These are phyloP conservation scores for Sapria himalayana DNA, from an alignment of 345 rosid species.

Conservation along the genomic window DNA sequence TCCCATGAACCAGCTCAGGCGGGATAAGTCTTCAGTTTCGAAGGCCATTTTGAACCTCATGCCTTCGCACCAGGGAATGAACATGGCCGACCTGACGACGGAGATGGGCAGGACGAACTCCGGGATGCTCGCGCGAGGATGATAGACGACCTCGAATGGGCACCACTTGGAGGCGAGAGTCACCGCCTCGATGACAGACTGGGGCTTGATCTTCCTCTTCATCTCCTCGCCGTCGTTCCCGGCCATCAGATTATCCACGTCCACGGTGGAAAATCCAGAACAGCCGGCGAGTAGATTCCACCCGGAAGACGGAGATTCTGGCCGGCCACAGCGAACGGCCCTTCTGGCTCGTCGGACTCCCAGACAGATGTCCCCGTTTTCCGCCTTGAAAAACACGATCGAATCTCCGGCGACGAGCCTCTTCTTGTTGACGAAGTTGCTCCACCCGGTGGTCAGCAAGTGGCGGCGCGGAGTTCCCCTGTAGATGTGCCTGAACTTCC, in stretches of 20 bases:
- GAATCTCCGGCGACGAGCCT: constrained; percentile 96
- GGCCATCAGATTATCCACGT: constrained; percentile 23
- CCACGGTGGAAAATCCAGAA: constrained; percentile 38
- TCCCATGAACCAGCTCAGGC: constrained; percentile 97
- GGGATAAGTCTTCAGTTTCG: constrained; percentile 79
- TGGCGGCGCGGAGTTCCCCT: constrained; percentile 94
- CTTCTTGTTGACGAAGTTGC: constrained; percentile 93
- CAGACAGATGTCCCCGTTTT: constrained; percentile 79
- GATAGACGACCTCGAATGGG: constrained; percentile 59
- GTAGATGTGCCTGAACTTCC: constrained; percentile 92
- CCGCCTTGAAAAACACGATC: constrained; percentile 63
- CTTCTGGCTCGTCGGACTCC: constrained; percentile 77
- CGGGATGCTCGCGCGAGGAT: constrained; percentile 69
- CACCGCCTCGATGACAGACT: constrained; percentile 61
- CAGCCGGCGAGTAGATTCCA: constrained; percentile 47
- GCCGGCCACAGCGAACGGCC: constrained; percentile 53
- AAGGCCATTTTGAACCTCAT: constrained; percentile 96
- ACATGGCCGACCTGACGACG: constrained; percentile 47
- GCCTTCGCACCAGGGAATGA: constrained; percentile 66
- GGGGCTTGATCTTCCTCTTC: constrained; percentile 35
- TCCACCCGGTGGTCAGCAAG: constrained; percentile 94
- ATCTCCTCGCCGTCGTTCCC: constrained; percentile 18
- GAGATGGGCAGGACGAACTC: constrained; percentile 69
- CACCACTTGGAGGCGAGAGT: constrained; percentile 41
- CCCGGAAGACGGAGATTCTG: constrained; percentile 40